Conservation (phyloP, 257 asterid species). For the Coffea eugenioides region DNA sequence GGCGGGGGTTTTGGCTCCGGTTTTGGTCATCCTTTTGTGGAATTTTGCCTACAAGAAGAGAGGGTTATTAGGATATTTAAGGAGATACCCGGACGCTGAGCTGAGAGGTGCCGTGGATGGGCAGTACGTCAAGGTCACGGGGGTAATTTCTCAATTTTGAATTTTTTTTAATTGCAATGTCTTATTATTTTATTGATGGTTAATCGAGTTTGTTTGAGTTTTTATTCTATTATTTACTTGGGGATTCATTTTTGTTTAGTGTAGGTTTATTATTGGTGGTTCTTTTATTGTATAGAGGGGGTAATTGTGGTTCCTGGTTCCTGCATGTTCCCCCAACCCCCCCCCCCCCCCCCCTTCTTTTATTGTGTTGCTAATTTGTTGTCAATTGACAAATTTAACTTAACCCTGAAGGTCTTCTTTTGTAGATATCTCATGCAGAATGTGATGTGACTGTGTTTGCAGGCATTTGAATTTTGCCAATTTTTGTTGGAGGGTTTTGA, state of each 20-base stretch:
- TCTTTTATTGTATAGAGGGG: background rate
- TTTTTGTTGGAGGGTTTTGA: background rate
- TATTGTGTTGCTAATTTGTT: background rate
- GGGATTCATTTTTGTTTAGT: background rate
- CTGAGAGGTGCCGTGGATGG: constrained; percentile 91
- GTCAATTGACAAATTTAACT: background rate
- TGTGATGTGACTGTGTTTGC: background rate
- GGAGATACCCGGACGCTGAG: constrained; percentile 69
- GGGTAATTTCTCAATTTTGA: constrained; percentile 55
- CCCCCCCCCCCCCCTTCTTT: background rate
- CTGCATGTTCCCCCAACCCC: background rate
- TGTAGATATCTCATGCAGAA: background rate
- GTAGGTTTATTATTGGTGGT: background rate
- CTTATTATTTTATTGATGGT: background rate
- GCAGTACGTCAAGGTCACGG: constrained; percentile 94
- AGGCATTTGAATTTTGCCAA: background rate
- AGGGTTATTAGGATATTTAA: constrained; percentile 57
- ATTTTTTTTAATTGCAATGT: background rate
- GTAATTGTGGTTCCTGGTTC: background rate
- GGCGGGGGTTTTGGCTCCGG: constrained; percentile 45
- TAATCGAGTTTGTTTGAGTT: background rate
- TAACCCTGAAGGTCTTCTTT: background rate
- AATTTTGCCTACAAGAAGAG: constrained; percentile 49
- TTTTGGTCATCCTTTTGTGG: constrained; percentile 51
- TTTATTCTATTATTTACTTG: background rate